Base-by-base conservation (phyloP, 768 basidiomycete genomes). In the Nidula microcarpa region DNA sequence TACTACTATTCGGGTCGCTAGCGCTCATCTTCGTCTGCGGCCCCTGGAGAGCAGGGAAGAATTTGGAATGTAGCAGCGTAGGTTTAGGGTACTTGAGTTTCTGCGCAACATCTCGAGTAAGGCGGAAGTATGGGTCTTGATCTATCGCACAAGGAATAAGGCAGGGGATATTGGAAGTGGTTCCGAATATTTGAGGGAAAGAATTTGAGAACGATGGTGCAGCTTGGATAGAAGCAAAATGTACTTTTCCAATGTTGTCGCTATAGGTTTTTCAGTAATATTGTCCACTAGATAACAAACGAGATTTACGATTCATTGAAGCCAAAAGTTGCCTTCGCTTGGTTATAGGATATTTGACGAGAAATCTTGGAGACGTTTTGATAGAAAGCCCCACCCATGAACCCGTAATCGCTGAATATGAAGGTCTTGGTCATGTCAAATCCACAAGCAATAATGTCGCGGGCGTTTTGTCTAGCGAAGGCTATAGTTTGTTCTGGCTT, bases 11-110 rank as follows among this genome's bases (percentile, higher is more conserved):
- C 17, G 84, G 76, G 68, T 96, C 89, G 48, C 91, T 94, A 4
- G 97, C 97, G 68, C 94, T 97, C 97, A 99, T 99, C 75, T 99
- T 99, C 35, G 94, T 96, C 69, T 97, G 94, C 2, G 97, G 91
- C 43, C 97, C 97, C 70, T 98, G 96, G 8, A 99, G 79, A 4
- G 97, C 95, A 9, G 97, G 97, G 75, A 99, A 96, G 79, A 99
- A 99, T 65, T 96, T 96, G 46, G 95, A 82, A 70, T 98, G 94
- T 47, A 99, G 74, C 23, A 98, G 81, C 2, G 89, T 73, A 2
- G 97, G 97, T 68, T 99, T 99, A 43, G 88, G 93, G 74, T 96
- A 97, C 70, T 93, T 96, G 62, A 99, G 83, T 65, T 92, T 92
- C 59, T 81, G 82, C 2, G 97, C 96, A 44, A 94, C 90, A 69